These are phyloP conservation scores for Cladophialophora carrionii DNA, from an alignment of 2,329 filamentous ascomycete species.

Conservation along the genomic window DNA sequence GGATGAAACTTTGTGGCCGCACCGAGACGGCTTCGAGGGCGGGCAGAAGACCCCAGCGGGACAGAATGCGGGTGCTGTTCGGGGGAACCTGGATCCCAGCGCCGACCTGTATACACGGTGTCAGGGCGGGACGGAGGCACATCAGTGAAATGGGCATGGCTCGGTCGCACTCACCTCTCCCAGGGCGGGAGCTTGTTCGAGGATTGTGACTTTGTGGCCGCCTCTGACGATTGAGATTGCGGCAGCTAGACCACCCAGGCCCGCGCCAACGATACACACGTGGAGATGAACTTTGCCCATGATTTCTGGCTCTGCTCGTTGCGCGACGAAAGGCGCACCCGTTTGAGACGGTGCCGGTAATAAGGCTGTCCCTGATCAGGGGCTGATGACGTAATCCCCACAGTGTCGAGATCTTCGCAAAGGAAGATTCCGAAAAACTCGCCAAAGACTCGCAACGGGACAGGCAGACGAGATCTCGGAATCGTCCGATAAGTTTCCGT, in stretches of 20 bases:
- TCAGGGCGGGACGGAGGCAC: neutral
- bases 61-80: slow-evolving; percentile 42
- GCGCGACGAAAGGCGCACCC: too few relatives aligned
- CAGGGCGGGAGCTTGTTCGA: slow-evolving; percentile 48
- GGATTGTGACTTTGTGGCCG: slow-evolving; percentile 48
- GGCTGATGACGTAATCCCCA: neutral
- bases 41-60: slow-evolving; percentile 40
- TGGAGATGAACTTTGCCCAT: slow-evolving; percentile 28
- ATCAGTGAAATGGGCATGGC: neutral
- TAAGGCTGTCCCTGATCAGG: neutral
- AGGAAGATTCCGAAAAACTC: neutral
- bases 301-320: neutral
- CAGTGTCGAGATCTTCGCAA: neutral
- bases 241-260: slow-evolving; percentile 50
- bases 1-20: slow-evolving; percentile 40
- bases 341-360: neutral
- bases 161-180: slow-evolving; percentile 42
- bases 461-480: neutral
- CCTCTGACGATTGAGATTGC: slow-evolving; percentile 46
- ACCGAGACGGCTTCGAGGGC: slow-evolving; percentile 40
- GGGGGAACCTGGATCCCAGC: slow-evolving; percentile 45
- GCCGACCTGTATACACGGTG: slow-evolving; percentile 37
- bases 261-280: slow-evolving; percentile 47
- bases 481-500: neutral
- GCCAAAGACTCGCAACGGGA: neutral